Conservation (phyloP, 805 yeast genomes). For the Spathaspora hagerdaliae region DNA sequence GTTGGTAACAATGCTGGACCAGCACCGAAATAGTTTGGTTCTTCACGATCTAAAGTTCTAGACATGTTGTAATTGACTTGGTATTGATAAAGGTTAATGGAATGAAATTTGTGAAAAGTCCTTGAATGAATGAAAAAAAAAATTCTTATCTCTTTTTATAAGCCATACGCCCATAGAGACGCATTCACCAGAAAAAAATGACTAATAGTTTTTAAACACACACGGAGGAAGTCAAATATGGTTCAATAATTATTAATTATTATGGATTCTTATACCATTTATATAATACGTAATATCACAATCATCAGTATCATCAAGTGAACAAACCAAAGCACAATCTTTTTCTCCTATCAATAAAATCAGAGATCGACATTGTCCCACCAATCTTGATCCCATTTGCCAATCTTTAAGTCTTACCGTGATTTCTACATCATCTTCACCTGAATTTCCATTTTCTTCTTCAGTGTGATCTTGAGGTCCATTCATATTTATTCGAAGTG, state of each 20-base stretch:
- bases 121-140: too few species aligned
- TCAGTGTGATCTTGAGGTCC: conserved; percentile 14
- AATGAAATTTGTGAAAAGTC: too few species aligned
- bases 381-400: conserved; percentile 60
- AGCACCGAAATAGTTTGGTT: conserved; percentile 91
- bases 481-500: conserved; percentile 3
- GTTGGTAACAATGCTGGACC: conserved; percentile 96
- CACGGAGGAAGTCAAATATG: neutral
- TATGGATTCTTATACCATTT: conserved; percentile 23
- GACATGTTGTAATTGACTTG: neutral
- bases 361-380: conserved; percentile 58
- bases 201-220: neutral
- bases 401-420: conserved; percentile 59
- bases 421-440: conserved; percentile 38
- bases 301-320: conserved; percentile 54
- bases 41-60: conserved; percentile 50
- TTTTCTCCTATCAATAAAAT: conserved; percentile 54
- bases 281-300: conserved; percentile 59
- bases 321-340: conserved; percentile 63
- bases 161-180: neutral
- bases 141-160: too few species aligned
- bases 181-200: neutral
- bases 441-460: neutral
- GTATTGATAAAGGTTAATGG: too few species aligned
- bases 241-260: neutral